Evolutionary conservation across 1,284 basidiomycete genomes (phyloP).

Genomic region (Golubevia pallescens): DNA sequence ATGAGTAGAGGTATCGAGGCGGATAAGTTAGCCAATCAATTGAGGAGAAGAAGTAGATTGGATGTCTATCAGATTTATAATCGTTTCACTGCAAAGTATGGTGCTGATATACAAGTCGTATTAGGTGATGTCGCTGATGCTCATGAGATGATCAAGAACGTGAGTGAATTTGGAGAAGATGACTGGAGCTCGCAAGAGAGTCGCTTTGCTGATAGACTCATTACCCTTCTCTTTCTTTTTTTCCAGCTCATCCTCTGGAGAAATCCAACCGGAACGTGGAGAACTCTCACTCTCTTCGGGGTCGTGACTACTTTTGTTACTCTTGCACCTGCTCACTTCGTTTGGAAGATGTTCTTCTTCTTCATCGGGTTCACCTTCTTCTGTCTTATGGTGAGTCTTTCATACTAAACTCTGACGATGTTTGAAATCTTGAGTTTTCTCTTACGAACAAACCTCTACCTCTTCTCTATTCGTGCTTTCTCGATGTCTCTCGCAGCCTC

Average conservation of each 20-base stretch:
- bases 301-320: conserved; percentile 41
- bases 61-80: conserved; percentile 60
- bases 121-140: conserved; percentile 54
- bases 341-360: conserved; percentile 46
- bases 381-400: conserved; percentile 28
- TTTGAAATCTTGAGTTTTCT: no score
- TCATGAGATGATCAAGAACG: conserved; percentile 42
- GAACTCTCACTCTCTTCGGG: conserved; percentile 41
- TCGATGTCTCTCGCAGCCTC: conserved; percentile 22
- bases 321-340: conserved; percentile 34
- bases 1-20: conserved; percentile 58
- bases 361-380: conserved; percentile 53
- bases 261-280: conserved; percentile 43
- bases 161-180: background rate
- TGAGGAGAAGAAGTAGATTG: conserved; percentile 49
- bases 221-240: no score
- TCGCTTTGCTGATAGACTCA: no score
- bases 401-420: no score
- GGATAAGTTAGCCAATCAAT: conserved; percentile 51
- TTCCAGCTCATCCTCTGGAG: conserved; percentile 53
- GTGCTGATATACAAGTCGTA: conserved; percentile 37
- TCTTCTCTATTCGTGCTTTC: no score
- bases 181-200: conserved; percentile 1
- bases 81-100: conserved; percentile 46
- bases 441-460: no score